Evolutionary conservation across 2,329 filamentous ascomycete genomes (phyloP).

Genomic region (Pseudocercospora fuligena): DNA sequence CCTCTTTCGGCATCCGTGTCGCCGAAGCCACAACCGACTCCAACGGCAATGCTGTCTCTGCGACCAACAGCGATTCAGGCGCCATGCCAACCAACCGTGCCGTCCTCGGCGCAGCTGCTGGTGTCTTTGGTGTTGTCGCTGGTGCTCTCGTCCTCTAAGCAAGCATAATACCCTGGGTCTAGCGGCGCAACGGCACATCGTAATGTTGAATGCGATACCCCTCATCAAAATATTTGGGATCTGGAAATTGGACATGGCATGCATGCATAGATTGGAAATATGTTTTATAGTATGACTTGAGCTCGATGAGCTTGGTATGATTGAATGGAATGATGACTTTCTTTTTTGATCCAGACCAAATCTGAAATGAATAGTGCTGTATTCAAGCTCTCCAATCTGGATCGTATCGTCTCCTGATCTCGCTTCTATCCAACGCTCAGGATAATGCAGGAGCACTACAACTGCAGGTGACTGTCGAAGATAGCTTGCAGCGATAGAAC

Average conservation of each 20-base stretch:
- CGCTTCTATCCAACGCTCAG: not conserved
- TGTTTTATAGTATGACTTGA: not conserved
- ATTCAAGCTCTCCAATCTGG: not conserved
- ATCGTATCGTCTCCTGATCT: not conserved
- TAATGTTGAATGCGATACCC: slow-evolving; percentile 1
- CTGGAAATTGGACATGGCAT: too few species aligned
- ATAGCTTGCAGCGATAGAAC: too few species aligned
- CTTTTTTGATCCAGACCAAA: not conserved
- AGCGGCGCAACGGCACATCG: slow-evolving; percentile 1
- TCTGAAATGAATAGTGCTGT: not conserved
- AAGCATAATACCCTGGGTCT: not conserved
- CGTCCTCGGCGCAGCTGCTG: slow-evolving; percentile 35
- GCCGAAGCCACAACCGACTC: slow-evolving; percentile 30
- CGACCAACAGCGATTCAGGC: slow-evolving; percentile 28
- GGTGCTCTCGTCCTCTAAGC: slow-evolving; percentile 39
- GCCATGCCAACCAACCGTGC: slow-evolving; percentile 32
- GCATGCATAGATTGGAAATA: not conserved
- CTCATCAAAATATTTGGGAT: not conserved
- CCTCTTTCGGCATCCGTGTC: slow-evolving; percentile 39
- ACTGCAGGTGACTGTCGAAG: too few species aligned
- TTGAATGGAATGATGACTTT: not conserved
- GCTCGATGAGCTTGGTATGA: not conserved
- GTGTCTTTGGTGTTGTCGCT: slow-evolving; percentile 38
- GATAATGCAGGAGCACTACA: too few species aligned
- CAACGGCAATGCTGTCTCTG: slow-evolving; percentile 11